Base-by-base conservation (phyloP, 2,329 filamentous ascomycete species). In the Exophiala spinifera region DNA sequence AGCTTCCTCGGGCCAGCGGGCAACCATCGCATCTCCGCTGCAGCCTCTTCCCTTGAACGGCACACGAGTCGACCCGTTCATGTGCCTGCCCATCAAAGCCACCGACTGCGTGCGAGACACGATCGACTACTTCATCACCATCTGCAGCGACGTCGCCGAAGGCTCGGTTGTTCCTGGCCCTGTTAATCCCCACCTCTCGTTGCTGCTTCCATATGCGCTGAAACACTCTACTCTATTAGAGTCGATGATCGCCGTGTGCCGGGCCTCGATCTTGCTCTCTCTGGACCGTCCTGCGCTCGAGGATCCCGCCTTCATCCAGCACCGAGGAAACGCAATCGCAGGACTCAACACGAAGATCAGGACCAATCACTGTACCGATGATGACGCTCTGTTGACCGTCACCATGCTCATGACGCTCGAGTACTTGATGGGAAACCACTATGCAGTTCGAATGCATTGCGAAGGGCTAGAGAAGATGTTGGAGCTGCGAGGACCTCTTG, bases 351-450 rank as follows among this genome's bases (percentile, higher is more conserved):
- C 31, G 23, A 57, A 51, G 31, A 47, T 63, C 14, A 40, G 46
- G 14, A 51, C 54, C 7, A 49, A 44, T 4, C 23, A 50, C 5
- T 49, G 54, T 19, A 55, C 51, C 13, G 57, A 60, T 31, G 51
- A 59, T 43, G 56, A 49, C 8, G 51, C 60, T 15, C 31, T 63
- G 11, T 48, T 63, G 34, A 61, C 54, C 13, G 58, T 57, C 13
- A 50, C 56, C 11, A 62, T 62, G 61, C 50, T 63, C 3, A 54
- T 62, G 51, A 63, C 61, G 1, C 51, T 61, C 13, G 61, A 62
- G 20, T 62, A 62, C 40, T 49, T 63, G 13, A 51, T 49, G 19
- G 61, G 60, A 17, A 56, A 63, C 46, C 50, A 57, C 13, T 17
- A 36, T 13, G 60, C 53, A 23, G 61, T 63, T 17, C 17, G 36